These are phyloP conservation scores for Pleochaeta shiraiana DNA, from an alignment of 2,329 filamentous ascomycete genomes.

Conservation along the genomic window DNA sequence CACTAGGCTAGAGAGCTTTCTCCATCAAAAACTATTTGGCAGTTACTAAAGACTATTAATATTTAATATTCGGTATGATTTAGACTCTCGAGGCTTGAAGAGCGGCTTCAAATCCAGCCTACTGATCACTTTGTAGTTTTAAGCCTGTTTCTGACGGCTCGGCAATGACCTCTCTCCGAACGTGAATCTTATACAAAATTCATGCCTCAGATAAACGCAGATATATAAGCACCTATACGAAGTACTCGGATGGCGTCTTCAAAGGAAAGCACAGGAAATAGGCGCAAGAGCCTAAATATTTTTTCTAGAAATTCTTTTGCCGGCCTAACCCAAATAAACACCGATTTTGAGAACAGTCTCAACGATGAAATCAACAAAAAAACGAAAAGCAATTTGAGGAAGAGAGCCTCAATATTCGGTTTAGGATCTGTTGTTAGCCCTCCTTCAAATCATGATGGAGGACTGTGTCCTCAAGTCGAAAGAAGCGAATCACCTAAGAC, in stretches of 20 bases:
- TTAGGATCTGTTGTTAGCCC: constrained; percentile 11
- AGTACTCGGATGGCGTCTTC: constrained; percentile 13
- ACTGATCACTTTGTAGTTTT: no score
- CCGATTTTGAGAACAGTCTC: constrained; percentile 8
- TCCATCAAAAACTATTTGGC: background rate
- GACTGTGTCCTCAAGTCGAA: constrained; percentile 10
- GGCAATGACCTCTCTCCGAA: constrained; percentile 2
- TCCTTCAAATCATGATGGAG: constrained; percentile 7
- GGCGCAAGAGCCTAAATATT: constrained; percentile 16
- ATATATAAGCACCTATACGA: no score
- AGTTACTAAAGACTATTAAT: background rate
- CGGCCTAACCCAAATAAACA: constrained; percentile 14
- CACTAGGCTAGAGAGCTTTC: background rate
- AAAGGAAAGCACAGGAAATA: constrained; percentile 9
- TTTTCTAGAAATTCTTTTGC: constrained; percentile 12
- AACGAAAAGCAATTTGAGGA: constrained; percentile 14
- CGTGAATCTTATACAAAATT: background rate
- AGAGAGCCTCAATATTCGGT: constrained; percentile 15
- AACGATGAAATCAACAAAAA: constrained; percentile 11
- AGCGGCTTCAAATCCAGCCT: no score
- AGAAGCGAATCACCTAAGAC: constrained; percentile 12
- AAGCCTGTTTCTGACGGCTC: no score
- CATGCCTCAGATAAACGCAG: background rate
- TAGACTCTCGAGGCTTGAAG: no score
- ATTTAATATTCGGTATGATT: background rate